Conservation (phyloP, 2,329 filamentous ascomycete genomes). For the Epichloe bromicola region DNA sequence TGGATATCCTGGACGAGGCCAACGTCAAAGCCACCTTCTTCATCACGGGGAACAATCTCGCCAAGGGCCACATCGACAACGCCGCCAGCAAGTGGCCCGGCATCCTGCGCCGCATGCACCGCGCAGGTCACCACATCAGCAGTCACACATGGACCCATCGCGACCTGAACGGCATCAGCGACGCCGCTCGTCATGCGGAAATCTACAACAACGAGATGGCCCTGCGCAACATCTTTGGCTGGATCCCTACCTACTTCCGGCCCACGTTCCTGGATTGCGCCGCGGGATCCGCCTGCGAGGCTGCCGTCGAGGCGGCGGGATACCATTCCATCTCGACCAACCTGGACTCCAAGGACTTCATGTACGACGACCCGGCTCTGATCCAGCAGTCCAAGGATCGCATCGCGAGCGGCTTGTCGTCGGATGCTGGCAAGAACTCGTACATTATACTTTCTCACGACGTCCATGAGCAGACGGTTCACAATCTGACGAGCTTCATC, state of each 20-base stretch:
- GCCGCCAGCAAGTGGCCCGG: conserved; percentile 18
- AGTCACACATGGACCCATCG: conserved; percentile 36
- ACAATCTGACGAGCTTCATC: conserved; percentile 18
- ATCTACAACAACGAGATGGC: conserved; percentile 33
- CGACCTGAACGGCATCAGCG: conserved; percentile 24
- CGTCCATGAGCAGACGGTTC: conserved; percentile 33
- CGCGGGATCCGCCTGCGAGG: conserved; percentile 24
- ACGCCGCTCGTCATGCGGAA: conserved; percentile 22
- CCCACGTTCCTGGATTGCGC: conserved; percentile 32
- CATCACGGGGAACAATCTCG: conserved; percentile 27
- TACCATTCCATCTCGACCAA: conserved; percentile 46
- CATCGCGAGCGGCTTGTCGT: conserved; percentile 24
- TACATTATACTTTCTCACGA: conserved; percentile 43
- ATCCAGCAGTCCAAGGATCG: conserved; percentile 33
- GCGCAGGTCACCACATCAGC: conserved; percentile 31
- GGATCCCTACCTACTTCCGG: conserved; percentile 30
- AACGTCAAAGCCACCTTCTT: conserved; percentile 28
- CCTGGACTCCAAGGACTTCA: conserved; percentile 48
- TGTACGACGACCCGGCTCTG: conserved; percentile 34
- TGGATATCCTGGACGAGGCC: conserved; percentile 22
- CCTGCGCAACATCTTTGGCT: conserved; percentile 27
- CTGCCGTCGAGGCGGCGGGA: conserved; percentile 25
- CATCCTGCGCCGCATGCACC: conserved; percentile 28
- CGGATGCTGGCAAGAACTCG: conserved; percentile 13
- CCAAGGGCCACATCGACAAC: conserved; percentile 29